A percentile compares a stretch with the other conserved stretches of the same genome.
Evolutionary conservation across 768 basidiomycete genomes (phyloP).

Genomic region (Naematelia aurantialba): DNA sequence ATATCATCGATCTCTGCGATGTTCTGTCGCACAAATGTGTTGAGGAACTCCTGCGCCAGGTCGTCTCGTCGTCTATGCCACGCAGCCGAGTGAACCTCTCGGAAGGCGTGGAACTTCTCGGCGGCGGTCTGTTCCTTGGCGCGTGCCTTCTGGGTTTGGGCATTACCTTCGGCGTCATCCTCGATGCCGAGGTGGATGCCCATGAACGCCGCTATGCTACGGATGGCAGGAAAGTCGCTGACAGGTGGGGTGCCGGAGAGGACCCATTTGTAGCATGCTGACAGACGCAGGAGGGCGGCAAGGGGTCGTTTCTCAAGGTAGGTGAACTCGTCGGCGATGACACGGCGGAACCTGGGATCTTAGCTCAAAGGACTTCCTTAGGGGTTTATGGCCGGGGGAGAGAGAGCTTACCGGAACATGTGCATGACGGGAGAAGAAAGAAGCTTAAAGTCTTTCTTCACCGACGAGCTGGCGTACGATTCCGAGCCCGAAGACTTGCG

Average conservation of each 20-base stretch:
- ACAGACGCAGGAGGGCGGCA: slow-evolving; percentile 69
- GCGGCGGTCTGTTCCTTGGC: slow-evolving; percentile 80
- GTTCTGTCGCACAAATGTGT: slow-evolving; percentile 60
- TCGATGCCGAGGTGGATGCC: slow-evolving; percentile 87
- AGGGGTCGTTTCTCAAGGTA: slow-evolving; percentile 79
- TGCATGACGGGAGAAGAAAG: slow-evolving; percentile 82
- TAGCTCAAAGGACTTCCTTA: too few species aligned
- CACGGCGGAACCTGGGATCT: slow-evolving; percentile 63
- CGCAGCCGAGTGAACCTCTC: slow-evolving; percentile 82
- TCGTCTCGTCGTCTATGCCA: slow-evolving; percentile 87
- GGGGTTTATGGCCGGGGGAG: neutral
- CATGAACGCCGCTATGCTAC: slow-evolving; percentile 84
- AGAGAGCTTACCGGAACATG: slow-evolving; percentile 61
- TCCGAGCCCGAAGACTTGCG: slow-evolving; percentile 22
- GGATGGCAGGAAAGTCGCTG: slow-evolving; percentile 81
- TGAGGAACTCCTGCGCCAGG: slow-evolving; percentile 62
- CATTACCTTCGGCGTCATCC: slow-evolving; percentile 77
- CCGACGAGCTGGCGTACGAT: slow-evolving; percentile 59
- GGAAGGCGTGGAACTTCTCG: slow-evolving; percentile 93
- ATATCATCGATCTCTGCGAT: slow-evolving; percentile 97
- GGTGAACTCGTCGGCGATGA: slow-evolving; percentile 91
- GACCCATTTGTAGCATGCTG: slow-evolving; percentile 82
- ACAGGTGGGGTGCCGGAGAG: slow-evolving; percentile 95
- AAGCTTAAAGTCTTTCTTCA: slow-evolving; percentile 68
- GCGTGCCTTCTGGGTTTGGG: slow-evolving; percentile 72